Base-by-base conservation (phyloP, 805 yeast genomes). In the Nakazawaea pomicola region DNA sequence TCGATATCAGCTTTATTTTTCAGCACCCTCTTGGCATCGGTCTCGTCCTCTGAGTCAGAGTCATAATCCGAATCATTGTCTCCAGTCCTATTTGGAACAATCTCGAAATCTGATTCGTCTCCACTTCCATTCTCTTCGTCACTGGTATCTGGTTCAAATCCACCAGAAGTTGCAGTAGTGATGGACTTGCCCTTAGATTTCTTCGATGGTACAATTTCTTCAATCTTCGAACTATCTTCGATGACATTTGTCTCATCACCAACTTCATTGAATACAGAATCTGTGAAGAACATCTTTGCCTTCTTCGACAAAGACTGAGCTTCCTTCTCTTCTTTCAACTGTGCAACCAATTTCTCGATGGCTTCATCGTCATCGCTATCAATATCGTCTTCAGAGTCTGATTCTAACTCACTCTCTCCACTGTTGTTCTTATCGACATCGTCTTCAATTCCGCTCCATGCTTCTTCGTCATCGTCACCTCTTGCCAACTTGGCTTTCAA, bases 291-390 rank as follows among this genome's bases (percentile, higher is more conserved):
- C 36, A 46, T 49, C 14, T 52, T 47, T 6, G 74, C 68, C 29
- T 68, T 68, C 32, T 64, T 63, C 20, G 73, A 55, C 47, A 80
- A 65, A 14, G 74, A 70, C 32, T 74, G 74, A 17, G 43, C 51
- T 28, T 38, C 43, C 41, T 60, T 62, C 48, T 74, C 76, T 34
- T 68, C 64, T 30, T 58, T 56, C 38, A 72, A 52, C 31, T 75
- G 78, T 15, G 82, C 75, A 37, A 83, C 78, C 46, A 80, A 61
- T 36, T 65, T 69, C 48, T 64, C 71, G 43, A 82, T 80, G 29
- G 82, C 82, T 50, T 81, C 89, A 55, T 82, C 89, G 48, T 80
- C 87, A 55, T 83, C 90, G 36, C 78, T 67, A 48, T 76, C 82
- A 17, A 66, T 54, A 52, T 59, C 48, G 55, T 66, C 29, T 18